A percentile compares a stretch with the other conserved stretches of the same genome.
Conservation (phyloP, 257 asterid species). For the Nicotiana tomentosiformis region DNA sequence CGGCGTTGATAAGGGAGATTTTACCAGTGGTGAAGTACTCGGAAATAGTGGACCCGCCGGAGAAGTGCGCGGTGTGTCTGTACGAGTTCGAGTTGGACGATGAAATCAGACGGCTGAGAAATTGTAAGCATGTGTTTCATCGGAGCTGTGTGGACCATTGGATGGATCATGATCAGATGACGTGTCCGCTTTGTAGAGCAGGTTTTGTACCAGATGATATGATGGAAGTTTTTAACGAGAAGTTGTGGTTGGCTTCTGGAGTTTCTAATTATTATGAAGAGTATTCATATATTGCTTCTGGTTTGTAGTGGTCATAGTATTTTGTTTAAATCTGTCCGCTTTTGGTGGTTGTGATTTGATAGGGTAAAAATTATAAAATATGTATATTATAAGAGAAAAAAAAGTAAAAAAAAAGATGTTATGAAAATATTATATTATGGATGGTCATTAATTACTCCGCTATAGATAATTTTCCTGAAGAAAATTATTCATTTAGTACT, state of each 20-base stretch:
- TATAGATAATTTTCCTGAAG: no score
- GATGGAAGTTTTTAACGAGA: constrained; percentile 6
- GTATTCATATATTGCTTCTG: not conserved
- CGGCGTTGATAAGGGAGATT: constrained; percentile 7
- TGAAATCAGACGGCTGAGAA: constrained; percentile 13
- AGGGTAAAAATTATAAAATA: no score
- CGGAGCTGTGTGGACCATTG: constrained; percentile 22
- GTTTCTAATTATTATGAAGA: not conserved
- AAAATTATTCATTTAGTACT: no score
- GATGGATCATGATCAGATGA: constrained; percentile 19
- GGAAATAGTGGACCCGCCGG: constrained; percentile 6
- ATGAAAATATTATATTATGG: no score
- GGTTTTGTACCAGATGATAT: not conserved
- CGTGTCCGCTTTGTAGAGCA: constrained; percentile 18
- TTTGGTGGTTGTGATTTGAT: no score
- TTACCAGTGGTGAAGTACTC: constrained; percentile 3
- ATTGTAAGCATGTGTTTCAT: constrained; percentile 18
- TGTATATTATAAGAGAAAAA: no score
- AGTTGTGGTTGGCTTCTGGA: constrained; percentile 10
- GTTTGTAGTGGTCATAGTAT: no score
- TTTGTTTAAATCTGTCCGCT: no score
- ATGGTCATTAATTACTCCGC: no score
- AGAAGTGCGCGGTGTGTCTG: constrained; percentile 18
- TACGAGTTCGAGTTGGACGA: constrained; percentile 9
- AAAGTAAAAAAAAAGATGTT: no score